These are phyloP conservation scores for Boletus sp. DNA, from an alignment of 768 basidiomycete species.

Conservation along the genomic window DNA sequence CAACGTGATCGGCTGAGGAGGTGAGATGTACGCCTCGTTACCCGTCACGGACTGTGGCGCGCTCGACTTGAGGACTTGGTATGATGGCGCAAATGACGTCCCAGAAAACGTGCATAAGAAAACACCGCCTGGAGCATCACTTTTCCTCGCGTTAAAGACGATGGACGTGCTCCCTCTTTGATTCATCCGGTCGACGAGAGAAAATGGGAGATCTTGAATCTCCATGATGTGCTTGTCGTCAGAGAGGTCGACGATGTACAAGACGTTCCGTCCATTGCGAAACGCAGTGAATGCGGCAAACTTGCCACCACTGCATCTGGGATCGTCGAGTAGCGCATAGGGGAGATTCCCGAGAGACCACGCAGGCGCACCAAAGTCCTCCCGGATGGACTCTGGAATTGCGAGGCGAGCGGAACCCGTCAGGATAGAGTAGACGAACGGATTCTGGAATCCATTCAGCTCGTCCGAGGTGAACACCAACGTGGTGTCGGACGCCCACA, in stretches of 20 bases:
- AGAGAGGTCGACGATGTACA: slow-evolving; percentile 34
- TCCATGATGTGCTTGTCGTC: slow-evolving; percentile 26
- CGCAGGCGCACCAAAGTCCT: slow-evolving; percentile 59
- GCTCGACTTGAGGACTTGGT: slow-evolving; percentile 23
- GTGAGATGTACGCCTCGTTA: slow-evolving; percentile 40
- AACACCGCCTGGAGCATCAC: slow-evolving; percentile 31
- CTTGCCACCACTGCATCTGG: slow-evolving; percentile 16
- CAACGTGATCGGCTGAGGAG: slow-evolving; percentile 48
- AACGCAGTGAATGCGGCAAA: slow-evolving; percentile 32
- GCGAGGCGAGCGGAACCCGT: slow-evolving; percentile 29
- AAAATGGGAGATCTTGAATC: slow-evolving; percentile 35
- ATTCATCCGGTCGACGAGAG: slow-evolving; percentile 25
- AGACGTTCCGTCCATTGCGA: slow-evolving; percentile 33
- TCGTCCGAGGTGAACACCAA: slow-evolving; percentile 66
- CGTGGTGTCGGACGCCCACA: slow-evolving; percentile 54
- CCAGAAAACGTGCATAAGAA: slow-evolving; percentile 30
- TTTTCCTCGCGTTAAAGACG: slow-evolving; percentile 35
- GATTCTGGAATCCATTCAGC: slow-evolving; percentile 61
- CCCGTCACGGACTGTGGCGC: slow-evolving; percentile 16
- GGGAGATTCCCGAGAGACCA: slow-evolving; percentile 53
- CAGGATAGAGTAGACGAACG: slow-evolving; percentile 50
- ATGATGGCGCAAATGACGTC: slow-evolving; percentile 23
- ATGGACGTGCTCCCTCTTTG: slow-evolving; percentile 22
- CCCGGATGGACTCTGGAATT: slow-evolving; percentile 39
- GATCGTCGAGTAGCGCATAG: slow-evolving; percentile 44